Conservation (phyloP, 371 early-diverging fungal genomes). For the Sanchytrium tribonematis region DNA sequence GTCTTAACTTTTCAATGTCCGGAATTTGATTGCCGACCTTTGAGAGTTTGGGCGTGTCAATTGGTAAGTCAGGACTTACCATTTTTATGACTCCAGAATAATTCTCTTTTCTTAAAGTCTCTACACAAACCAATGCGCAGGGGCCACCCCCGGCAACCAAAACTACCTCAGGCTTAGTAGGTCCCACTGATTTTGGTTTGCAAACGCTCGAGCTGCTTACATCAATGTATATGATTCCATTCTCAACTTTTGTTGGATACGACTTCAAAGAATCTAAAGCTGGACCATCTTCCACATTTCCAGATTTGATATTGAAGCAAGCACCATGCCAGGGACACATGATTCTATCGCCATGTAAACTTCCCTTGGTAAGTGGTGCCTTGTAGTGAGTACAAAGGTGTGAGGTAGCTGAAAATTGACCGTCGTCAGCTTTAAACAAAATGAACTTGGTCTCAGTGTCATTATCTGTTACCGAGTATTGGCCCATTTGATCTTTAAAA, state of each 20-base stretch:
- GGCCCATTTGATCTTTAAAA: neutral
- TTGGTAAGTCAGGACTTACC: conserved; percentile 19
- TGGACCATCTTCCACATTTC: conserved; percentile 28
- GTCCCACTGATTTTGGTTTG: conserved; percentile 6
- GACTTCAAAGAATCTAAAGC: conserved; percentile 17
- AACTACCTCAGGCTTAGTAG: conserved; percentile 7
- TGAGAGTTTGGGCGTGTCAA: conserved; percentile 16
- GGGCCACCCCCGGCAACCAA: conserved; percentile 25
- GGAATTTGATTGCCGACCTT: conserved; percentile 19
- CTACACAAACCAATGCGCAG: conserved; percentile 17
- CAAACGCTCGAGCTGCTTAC: conserved; percentile 13
- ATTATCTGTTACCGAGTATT: neutral
- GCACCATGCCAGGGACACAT: conserved; percentile 25
- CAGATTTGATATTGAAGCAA: conserved; percentile 20
- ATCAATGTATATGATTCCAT: conserved; percentile 15
- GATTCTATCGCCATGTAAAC: neutral
- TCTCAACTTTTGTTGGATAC: conserved; percentile 12
- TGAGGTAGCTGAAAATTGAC: neutral
- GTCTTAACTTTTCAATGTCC: conserved; percentile 10
- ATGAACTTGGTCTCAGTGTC: neutral
- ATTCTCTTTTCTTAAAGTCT: conserved; percentile 17
- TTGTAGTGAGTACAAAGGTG: neutral
- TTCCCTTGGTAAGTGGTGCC: neutral
- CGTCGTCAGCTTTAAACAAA: neutral
- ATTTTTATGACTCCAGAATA: conserved; percentile 17